Percentiles rank a stretch among this genome's conserved stretches.
These are phyloP conservation scores for Cutaneotrichosporon spelunceum DNA, from an alignment of 1,284 basidiomycete species.

Conservation along the genomic window DNA sequence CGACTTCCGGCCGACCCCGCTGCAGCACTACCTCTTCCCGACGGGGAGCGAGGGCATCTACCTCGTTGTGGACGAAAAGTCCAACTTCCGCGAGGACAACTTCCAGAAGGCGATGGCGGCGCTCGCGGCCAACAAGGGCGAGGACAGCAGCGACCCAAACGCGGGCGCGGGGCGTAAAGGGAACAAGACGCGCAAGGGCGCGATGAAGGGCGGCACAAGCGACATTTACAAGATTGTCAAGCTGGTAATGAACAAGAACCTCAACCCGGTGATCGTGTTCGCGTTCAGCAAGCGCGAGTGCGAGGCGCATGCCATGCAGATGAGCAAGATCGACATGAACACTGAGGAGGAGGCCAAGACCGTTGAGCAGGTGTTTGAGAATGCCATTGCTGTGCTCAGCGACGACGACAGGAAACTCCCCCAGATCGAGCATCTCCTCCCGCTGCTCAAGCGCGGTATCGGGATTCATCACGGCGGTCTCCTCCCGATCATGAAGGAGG, in stretches of 20 bases:
- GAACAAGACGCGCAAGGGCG: slow-evolving; percentile 79
- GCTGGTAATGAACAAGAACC: slow-evolving; percentile 98
- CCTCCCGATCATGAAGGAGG: slow-evolving; percentile 95
- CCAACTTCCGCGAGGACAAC: slow-evolving; percentile 95
- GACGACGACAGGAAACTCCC: slow-evolving; percentile 86
- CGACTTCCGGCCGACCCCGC: slow-evolving; percentile 94
- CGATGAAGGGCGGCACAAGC: slow-evolving; percentile 69
- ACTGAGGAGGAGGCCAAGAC: slow-evolving; percentile 87
- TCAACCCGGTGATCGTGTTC: slow-evolving; percentile 98
- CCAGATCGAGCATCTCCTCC: slow-evolving; percentile 90
- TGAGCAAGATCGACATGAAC: slow-evolving; percentile 97
- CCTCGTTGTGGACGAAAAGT: slow-evolving; percentile 94
- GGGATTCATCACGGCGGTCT: slow-evolving; percentile 99
- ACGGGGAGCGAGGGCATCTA: slow-evolving; percentile 95
- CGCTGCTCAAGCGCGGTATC: slow-evolving; percentile 90
- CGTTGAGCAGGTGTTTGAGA: slow-evolving; percentile 86
- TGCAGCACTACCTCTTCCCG: slow-evolving; percentile 98
- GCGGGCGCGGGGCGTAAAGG: slow-evolving; percentile 80
- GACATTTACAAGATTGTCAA: slow-evolving; percentile 98
- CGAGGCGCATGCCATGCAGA: slow-evolving; percentile 82
- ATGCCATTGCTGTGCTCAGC: slow-evolving; percentile 85
- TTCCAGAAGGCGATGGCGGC: slow-evolving; percentile 98
- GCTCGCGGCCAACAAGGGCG: slow-evolving; percentile 77
- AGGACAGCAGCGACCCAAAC: slow-evolving; percentile 82
- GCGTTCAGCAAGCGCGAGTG: slow-evolving; percentile 98